A percentile compares a stretch with the other conserved stretches of the same genome.
Conservation (phyloP, 352 stramenopile genomes). For the Pythium folliculosum region DNA sequence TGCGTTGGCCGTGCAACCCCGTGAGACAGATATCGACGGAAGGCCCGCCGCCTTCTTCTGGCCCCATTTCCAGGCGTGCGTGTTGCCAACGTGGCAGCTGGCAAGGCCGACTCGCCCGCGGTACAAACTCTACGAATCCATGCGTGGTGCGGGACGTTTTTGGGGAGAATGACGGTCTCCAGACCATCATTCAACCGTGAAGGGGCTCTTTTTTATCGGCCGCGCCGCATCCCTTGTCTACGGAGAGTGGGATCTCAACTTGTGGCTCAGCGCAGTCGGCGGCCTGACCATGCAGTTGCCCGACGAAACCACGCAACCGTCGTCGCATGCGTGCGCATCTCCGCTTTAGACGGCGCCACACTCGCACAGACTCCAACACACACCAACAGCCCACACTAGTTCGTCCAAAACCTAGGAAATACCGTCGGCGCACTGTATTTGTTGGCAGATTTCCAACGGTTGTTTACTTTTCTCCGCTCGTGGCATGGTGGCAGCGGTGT, state of each 20-base stretch:
- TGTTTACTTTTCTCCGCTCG: conserved; percentile 1
- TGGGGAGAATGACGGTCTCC: neutral
- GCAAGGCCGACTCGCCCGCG: neutral
- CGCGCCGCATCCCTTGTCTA: conserved; percentile 23
- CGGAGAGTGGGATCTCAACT: conserved; percentile 34
- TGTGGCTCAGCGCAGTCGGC: conserved; percentile 24
- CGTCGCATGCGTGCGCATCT: conserved; percentile 14
- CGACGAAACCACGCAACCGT: conserved; percentile 9
- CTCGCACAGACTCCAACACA: neutral
- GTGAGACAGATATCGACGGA: conserved; percentile 17
- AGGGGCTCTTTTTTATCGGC: conserved; percentile 16
- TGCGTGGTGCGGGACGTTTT: conserved; percentile 3
- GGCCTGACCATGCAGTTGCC: conserved; percentile 28
- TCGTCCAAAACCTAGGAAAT: neutral
- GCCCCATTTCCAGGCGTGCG: conserved; percentile 13
- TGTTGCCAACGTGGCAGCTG: conserved; percentile 20
- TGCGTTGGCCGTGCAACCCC: neutral
- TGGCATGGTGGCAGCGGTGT: neutral
- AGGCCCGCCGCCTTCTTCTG: conserved; percentile 16
- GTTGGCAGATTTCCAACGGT: conserved; percentile 15
- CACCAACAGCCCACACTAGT: neutral
- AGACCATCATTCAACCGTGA: conserved; percentile 5
- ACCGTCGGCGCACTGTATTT: neutral
- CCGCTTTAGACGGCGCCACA: conserved; percentile 1
- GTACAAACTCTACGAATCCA: neutral